These are phyloP conservation scores for Astragalus membranaceus DNA, from an alignment of 306 rosid species.

Conservation along the genomic window DNA sequence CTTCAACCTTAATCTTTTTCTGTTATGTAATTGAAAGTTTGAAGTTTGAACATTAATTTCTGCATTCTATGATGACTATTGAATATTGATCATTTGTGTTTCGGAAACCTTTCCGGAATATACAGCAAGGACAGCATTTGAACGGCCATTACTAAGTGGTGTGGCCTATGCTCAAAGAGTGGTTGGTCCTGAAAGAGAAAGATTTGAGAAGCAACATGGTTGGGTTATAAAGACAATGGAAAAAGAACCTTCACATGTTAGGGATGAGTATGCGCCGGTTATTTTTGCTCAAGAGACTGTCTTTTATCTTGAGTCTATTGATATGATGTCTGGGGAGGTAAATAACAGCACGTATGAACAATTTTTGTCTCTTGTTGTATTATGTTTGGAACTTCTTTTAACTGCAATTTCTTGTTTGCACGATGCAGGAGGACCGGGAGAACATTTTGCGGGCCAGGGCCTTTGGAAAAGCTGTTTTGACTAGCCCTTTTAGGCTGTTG, in stretches of 20 bases:
- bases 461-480: constrained; percentile 93
- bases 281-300: too few species aligned
- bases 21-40: too few species aligned
- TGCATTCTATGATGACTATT: not conserved
- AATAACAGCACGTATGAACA: not conserved
- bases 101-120: constrained; percentile 93
- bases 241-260: too few species aligned
- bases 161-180: constrained; percentile 96
- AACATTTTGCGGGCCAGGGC: constrained; percentile 96
- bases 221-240: too few species aligned
- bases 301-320: constrained; percentile 82
- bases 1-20: too few species aligned
- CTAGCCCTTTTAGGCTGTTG: constrained; percentile 88
- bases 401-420: not conserved
- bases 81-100: constrained; percentile 5
- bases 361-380: not conserved
- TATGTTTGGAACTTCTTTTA: not conserved
- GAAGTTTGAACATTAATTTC: too few species aligned
- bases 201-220: too few species aligned
- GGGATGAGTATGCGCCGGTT: too few species aligned
- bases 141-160: constrained; percentile 91
- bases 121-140: constrained; percentile 93
- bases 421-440: constrained; percentile 85
- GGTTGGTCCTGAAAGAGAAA: too few species aligned
- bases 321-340: constrained; percentile 99